Evolutionary conservation across 2,329 filamentous ascomycete species (phyloP).

Genomic region (Talaromyces atroroseus): DNA sequence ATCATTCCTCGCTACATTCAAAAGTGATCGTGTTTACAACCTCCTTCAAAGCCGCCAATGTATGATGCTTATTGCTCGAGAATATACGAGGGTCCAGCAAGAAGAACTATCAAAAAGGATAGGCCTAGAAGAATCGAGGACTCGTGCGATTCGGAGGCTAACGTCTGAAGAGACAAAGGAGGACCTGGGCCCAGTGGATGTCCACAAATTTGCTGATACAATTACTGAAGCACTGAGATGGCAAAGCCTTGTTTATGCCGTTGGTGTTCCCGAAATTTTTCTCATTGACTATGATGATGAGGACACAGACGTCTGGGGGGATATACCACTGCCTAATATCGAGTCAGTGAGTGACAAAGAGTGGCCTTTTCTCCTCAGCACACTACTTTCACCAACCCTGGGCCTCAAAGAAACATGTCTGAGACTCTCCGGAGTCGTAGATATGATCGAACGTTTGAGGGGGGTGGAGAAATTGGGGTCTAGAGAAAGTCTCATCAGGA

Average conservation of each 20-base stretch:
- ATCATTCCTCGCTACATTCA: too few relatives aligned
- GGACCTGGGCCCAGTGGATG: too few relatives aligned
- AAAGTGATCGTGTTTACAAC: too few relatives aligned
- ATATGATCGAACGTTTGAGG: background rate
- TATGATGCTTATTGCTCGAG: background rate
- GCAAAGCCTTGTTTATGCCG: background rate
- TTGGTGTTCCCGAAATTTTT: background rate
- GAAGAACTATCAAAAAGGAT: background rate
- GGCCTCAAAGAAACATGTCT: conserved; percentile 1
- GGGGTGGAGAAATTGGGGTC: background rate
- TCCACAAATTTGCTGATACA: background rate
- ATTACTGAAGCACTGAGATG: background rate
- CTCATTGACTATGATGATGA: background rate
- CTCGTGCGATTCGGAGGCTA: background rate
- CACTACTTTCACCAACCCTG: background rate
- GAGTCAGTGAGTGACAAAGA: background rate
- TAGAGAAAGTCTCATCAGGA: background rate
- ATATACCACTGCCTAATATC: background rate
- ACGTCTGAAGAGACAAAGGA: background rate
- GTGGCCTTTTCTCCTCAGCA: background rate
- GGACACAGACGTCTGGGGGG: background rate
- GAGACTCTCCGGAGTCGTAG: background rate
- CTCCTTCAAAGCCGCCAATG: too few relatives aligned
- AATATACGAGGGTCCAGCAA: background rate
- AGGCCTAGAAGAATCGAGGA: background rate